Base-by-base conservation (phyloP, 768 basidiomycete species). In the Leccinum aurantiacum region DNA sequence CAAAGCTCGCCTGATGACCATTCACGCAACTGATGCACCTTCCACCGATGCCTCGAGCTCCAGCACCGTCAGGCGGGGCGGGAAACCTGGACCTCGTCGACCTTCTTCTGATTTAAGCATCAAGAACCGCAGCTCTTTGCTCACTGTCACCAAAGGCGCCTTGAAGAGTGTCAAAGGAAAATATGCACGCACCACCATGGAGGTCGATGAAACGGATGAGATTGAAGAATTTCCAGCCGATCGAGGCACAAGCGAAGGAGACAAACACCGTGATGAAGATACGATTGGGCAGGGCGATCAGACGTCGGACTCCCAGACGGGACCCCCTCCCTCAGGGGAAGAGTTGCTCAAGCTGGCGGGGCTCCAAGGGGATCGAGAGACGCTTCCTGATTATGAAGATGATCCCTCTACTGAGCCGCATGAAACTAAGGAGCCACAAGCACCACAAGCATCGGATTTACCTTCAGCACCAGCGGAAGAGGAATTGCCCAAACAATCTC, bases 381-480 rank as follows among this genome's bases (percentile, higher is more conserved):
- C 61, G 0, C 78, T 89, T 25, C 75, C 82, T 8, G 86, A 87
- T 62, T 89, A 83, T 62, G 84, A 87, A 51, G 85, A 84, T n/a
- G 78, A 77, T 48, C 46, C 61, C 6, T 57, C 63, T 53, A 56
- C 64, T 14, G 67, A 69, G 31, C 38, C 50, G 7, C 60, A 53
- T 7, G 51, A 50, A 29, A 49, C 19, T 0, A 47, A 62, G 22
- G 56, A 60, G n/a, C 19, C 11, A 61, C 62, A 24, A 15, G 41
- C n/a, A 10, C 41, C 11, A 62, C 63, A 54, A 8, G 63, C 59
- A 25, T 55, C 59, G 3, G 65, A 61, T 51, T 10, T 14, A 24
- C 13, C 29, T 11, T 6, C 54, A 31, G 49, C 17, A 54, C 29
- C 50, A 27, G 52, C 3, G 5, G 31, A 63, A 47, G 58, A 63